Evolutionary conservation across 1,284 basidiomycete genomes (phyloP), one percentile per base, ranked within the genome.

Genomic region (Takashimella tepidaria): DNA sequence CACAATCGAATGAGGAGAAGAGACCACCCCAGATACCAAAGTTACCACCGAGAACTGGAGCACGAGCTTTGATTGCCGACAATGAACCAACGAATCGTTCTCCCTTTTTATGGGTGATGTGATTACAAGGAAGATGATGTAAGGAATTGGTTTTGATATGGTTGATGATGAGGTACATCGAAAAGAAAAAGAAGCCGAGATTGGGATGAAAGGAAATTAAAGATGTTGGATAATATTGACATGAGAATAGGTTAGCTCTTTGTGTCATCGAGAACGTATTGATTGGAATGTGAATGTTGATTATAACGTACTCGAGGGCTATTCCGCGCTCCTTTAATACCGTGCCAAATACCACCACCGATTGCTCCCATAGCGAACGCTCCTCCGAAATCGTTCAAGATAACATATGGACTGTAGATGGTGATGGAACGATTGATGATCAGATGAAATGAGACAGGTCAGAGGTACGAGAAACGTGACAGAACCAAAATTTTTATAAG

Each of bases 11-110:
- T 22, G 91, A 88, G 31, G 90, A 95, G 74, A 93, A 95, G 84
- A 95, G 88, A 63, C 91, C 91, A 73, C 95, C 95, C 93, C 93
- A 98, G 19, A 97, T 86, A 69, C 93, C 93, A 73, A 97, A 97
- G 79, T 97, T 96, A 25, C 93, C 93, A 50, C 95, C 96, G 20
- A 95, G 91, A 24, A 98, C 95, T 3, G 96, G 96, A 53, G 96
- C 95, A 56, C 96, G 85, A 41, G 96, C 93, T 80, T 98, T 98
- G 81, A 98, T 93, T 45, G 92, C 93, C 27, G 92, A 91, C 55
- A 98, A 79, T 19, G 96, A 93, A 50, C 95, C 93, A 45, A 91
- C 84, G 48, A 96, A 81, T 49, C 95, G 88, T 75, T 98, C 93
- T 45, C 96, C 96, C 90, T 55, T 59, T 56, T 24, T 37, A 8